These are phyloP conservation scores for Hyphodiscus sp. DNA, from an alignment of 2,329 filamentous ascomycete species.

Conservation along the genomic window DNA sequence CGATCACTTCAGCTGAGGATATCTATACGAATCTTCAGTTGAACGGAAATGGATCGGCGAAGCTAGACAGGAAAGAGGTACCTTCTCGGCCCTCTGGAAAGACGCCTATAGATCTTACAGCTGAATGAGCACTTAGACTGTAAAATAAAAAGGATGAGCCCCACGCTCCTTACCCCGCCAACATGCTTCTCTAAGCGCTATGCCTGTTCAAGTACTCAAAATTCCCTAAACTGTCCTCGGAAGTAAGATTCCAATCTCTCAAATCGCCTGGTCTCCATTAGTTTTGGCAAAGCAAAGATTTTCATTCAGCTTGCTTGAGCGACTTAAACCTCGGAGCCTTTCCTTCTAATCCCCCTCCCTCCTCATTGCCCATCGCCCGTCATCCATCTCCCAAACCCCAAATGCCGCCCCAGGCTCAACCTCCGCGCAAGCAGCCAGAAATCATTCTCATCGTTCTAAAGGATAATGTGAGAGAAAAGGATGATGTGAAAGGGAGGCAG, in stretches of 20 bases:
- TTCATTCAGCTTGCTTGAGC: too few relatives aligned
- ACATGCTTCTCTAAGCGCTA: too few relatives aligned
- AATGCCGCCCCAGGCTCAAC: slow-evolving; percentile 1
- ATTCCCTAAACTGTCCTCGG: too few relatives aligned
- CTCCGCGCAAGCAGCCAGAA: slow-evolving; percentile 20
- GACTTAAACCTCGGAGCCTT: too few relatives aligned
- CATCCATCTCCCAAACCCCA: not conserved
- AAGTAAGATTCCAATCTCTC: too few relatives aligned
- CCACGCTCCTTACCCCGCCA: too few relatives aligned
- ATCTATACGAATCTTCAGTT: slow-evolving; percentile 25
- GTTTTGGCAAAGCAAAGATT: too few relatives aligned
- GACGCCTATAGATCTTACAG: slow-evolving; percentile 21
- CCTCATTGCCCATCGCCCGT: not conserved
- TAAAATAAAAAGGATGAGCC: not conserved
- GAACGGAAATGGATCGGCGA: slow-evolving; percentile 6
- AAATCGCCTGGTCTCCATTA: too few relatives aligned
- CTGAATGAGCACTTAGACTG: slow-evolving; percentile 7
- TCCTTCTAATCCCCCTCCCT: too few relatives aligned
- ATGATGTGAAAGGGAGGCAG: slow-evolving; percentile 29
- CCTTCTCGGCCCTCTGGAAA: slow-evolving; percentile 3
- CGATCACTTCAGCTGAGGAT: slow-evolving; percentile 78
- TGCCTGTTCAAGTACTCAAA: too few relatives aligned
- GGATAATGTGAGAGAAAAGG: slow-evolving; percentile 26
- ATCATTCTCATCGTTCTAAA: slow-evolving; percentile 22
- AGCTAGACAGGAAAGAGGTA: not conserved